These are phyloP conservation scores for Schoenoplectus triqueter DNA, from an alignment of 202 grass and related monocot species.

Conservation along the genomic window DNA sequence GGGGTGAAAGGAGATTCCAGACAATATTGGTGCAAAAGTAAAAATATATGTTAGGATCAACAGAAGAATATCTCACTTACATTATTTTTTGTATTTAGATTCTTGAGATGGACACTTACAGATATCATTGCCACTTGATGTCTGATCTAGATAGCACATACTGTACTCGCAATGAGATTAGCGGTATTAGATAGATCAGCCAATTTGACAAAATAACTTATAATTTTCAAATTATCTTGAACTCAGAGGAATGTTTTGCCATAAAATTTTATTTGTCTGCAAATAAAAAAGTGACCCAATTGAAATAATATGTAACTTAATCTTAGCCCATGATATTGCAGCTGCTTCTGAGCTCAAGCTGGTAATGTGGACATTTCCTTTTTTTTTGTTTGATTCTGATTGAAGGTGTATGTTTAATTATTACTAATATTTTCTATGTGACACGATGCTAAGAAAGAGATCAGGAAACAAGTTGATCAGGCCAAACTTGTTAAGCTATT, in stretches of 20 bases:
- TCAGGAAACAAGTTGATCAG: slow-evolving; percentile 49
- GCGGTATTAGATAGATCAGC: slow-evolving; percentile 77
- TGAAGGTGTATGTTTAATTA: not conserved
- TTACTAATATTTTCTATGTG: slow-evolving; percentile 38
- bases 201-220: slow-evolving; percentile 7
- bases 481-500: slow-evolving; percentile 53
- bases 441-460: slow-evolving; percentile 87
- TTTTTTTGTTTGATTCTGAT: not conserved
- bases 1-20: not conserved
- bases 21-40: not conserved
- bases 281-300: slow-evolving; percentile 88
- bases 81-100: slow-evolving; percentile 51
- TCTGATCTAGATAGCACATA: slow-evolving; percentile 98
- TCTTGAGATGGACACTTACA: slow-evolving; percentile 98
- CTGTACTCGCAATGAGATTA: slow-evolving; percentile 85
- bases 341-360: slow-evolving; percentile 82
- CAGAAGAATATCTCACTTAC: slow-evolving; percentile 12
- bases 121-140: slow-evolving; percentile 96
- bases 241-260: not conserved
- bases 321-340: slow-evolving; percentile 74
- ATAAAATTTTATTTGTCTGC: slow-evolving; percentile 24
- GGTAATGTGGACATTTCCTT: slow-evolving; percentile 46
- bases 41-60: not conserved
- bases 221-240: not conserved
- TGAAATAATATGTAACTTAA: slow-evolving; percentile 89